phyloP scores from a whole-genome alignment of 2,329 filamentous ascomycete species.

The Metarhizium humberi region DNA sequence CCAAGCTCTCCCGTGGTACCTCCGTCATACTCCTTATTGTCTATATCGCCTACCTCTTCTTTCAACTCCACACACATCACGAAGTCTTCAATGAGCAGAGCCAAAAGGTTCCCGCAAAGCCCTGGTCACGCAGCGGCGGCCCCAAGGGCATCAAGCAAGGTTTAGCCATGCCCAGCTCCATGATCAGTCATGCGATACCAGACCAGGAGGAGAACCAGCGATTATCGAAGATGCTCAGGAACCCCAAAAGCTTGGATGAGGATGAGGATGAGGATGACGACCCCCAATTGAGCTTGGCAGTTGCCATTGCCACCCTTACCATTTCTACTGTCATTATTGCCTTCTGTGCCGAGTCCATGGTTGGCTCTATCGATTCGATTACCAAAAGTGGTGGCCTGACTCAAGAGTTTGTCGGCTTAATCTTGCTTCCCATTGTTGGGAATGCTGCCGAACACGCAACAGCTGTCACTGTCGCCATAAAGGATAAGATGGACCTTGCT shows the following conservation, averaged over 20 bases:
- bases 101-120: conserved; percentile 61
- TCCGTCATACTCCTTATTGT: conserved; percentile 74
- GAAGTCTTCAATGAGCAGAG: conserved; percentile 72
- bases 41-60: conserved; percentile 76
- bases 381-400: conserved; percentile 50
- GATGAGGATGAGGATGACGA: conserved; percentile 63
- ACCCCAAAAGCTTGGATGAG: conserved; percentile 24
- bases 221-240: conserved; percentile 34
- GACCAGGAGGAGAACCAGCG: conserved; percentile 29
- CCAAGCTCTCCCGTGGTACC: conserved; percentile 60
- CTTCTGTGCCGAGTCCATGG: conserved; percentile 72
- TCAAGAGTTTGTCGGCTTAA: conserved; percentile 70
- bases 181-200: conserved; percentile 26
- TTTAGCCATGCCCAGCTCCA: conserved; percentile 14
- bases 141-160: not conserved
- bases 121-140: conserved; percentile 25
- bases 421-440: conserved; percentile 73
- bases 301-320: conserved; percentile 62
- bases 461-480: conserved; percentile 68
- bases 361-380: conserved; percentile 62
- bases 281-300: conserved; percentile 62
- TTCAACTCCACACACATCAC: conserved; percentile 82
- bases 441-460: conserved; percentile 78
- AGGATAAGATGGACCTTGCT: conserved; percentile 79
- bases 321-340: conserved; percentile 72